Conservation (phyloP, 192 early-diverging fungal species). For the Lobulomyces angularis region DNA sequence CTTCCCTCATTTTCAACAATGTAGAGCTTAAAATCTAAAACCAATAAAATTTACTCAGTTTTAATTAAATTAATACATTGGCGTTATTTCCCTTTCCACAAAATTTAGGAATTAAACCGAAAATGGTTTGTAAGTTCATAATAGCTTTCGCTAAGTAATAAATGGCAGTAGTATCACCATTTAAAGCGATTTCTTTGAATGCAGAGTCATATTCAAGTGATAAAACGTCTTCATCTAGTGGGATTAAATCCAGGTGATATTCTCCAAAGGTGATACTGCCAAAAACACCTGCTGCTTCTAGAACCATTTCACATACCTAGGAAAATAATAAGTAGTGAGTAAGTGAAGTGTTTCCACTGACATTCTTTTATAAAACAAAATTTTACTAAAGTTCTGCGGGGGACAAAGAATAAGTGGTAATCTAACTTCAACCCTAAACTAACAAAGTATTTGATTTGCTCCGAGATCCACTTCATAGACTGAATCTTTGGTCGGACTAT, state of each 20-base stretch:
- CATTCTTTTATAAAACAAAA: too few species aligned
- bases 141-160: slow-evolving; percentile 64
- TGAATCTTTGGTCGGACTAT: slow-evolving; percentile 64
- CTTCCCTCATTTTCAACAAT: slow-evolving; percentile 70
- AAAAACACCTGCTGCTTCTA: slow-evolving; percentile 86
- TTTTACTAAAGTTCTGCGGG: neutral
- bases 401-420: slow-evolving; percentile 8
- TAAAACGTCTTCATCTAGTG: slow-evolving; percentile 79
- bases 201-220: slow-evolving; percentile 76
- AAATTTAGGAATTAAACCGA: slow-evolving; percentile 81
- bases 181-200: slow-evolving; percentile 74
- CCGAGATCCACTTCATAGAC: slow-evolving; percentile 73
- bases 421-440: slow-evolving; percentile 3
- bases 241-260: slow-evolving; percentile 80
- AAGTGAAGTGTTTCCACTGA: too few species aligned
- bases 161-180: slow-evolving; percentile 63
- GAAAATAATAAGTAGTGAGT: too few species aligned
- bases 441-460: slow-evolving; percentile 2
- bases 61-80: slow-evolving; percentile 26
- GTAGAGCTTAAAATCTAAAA: slow-evolving; percentile 52
- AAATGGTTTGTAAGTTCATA: slow-evolving; percentile 79
- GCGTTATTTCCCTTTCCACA: slow-evolving; percentile 81
- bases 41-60: neutral
- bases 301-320: slow-evolving; percentile 83
- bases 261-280: slow-evolving; percentile 77